phyloP scores from a whole-genome alignment of 23 red algal genomes.

The Agarophyton chilense region DNA sequence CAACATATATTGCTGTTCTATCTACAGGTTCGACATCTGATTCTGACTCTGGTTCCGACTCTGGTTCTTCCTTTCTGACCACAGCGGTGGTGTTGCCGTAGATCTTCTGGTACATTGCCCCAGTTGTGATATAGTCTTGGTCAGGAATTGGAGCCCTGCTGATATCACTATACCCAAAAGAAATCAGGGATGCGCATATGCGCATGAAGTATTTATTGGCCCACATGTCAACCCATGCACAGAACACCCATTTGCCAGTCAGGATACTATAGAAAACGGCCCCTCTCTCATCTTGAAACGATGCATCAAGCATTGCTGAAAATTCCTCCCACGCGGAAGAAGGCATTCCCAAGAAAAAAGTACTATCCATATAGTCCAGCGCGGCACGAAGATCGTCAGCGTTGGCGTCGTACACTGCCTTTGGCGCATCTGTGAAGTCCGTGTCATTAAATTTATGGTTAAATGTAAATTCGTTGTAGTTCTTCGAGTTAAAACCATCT shows the following conservation, averaged over 20 bases:
- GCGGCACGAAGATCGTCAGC: neutral
- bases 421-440: neutral
- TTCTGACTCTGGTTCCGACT: too few species aligned
- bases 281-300: neutral
- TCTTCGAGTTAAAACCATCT: neutral
- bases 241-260: neutral
- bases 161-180: neutral
- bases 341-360: neutral
- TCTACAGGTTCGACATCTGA: too few species aligned
- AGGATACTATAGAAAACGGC: conserved; percentile 11
- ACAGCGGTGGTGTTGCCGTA: neutral
- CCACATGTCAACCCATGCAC: neutral
- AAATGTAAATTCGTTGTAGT: neutral
- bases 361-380: neutral
- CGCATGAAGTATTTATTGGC: neutral
- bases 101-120: neutral
- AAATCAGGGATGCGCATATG: neutral
- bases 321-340: neutral
- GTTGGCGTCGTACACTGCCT: neutral
- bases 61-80: neutral
- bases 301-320: neutral
- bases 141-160: neutral
- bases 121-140: neutral
- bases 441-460: neutral
- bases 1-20: neutral